Evolutionary conservation across 164 flowering plant species (phyloP).

Genomic region (Santalum album): DNA sequence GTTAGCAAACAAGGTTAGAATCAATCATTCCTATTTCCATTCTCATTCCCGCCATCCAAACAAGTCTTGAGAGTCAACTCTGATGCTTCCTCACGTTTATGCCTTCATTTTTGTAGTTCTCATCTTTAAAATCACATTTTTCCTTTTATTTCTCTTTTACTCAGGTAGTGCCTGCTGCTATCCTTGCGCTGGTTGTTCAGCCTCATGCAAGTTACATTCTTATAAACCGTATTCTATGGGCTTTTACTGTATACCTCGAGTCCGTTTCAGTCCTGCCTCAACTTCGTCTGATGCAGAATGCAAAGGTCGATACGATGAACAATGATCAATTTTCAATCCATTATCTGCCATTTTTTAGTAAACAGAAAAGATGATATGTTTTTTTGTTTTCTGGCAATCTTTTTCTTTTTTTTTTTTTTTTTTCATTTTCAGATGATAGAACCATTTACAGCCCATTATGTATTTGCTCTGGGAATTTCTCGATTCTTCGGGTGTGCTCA

Average conservation of each 20-base stretch:
- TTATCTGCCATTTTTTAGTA: too few relatives aligned
- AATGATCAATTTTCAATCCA: neutral
- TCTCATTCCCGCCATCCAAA: too few relatives aligned
- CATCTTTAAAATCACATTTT: too few relatives aligned
- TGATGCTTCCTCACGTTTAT: too few relatives aligned
- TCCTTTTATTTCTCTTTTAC: neutral
- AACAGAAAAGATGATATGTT: too few relatives aligned
- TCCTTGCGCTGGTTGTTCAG: constrained; percentile 42
- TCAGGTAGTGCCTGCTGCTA: constrained; percentile 46
- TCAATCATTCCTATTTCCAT: too few relatives aligned
- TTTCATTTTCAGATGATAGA: constrained; percentile 80
- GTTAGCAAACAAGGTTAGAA: too few relatives aligned
- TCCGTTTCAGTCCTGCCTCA: constrained; percentile 85
- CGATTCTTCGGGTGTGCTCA: constrained; percentile 74
- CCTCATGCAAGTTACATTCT: constrained; percentile 21
- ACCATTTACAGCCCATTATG: constrained; percentile 84
- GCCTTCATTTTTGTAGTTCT: too few relatives aligned
- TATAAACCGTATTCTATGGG: constrained; percentile 43
- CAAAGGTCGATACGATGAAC: constrained; percentile 29
- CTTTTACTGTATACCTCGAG: constrained; percentile 67
- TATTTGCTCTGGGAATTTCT: constrained; percentile 84
- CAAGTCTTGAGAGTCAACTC: too few relatives aligned
- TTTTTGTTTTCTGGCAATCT: too few relatives aligned
- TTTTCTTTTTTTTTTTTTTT: too few relatives aligned
- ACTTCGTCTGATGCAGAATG: constrained; percentile 73